These are phyloP conservation scores for Arxiozyma slooffiae DNA, from an alignment of 1,139 yeast species.

Conservation along the genomic window DNA sequence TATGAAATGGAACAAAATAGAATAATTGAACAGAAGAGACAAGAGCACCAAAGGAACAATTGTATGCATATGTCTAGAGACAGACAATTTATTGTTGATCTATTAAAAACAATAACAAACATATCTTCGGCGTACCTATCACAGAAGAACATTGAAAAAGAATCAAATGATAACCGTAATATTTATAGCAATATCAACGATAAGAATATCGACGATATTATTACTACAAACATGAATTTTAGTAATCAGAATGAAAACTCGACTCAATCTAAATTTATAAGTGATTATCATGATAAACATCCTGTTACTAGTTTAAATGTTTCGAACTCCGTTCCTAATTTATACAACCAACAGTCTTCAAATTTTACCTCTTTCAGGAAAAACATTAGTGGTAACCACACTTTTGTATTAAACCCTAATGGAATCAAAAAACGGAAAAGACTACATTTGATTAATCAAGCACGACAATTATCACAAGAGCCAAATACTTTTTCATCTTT, in stretches of 20 bases:
- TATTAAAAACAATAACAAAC: constrained; percentile 25
- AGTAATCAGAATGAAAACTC: not conserved
- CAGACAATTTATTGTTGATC: constrained; percentile 19
- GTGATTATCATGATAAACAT: not conserved
- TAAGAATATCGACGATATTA: not conserved
- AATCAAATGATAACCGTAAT: constrained; percentile 7
- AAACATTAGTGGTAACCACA: not conserved
- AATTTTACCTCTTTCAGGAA: constrained; percentile 1
- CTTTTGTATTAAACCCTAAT: constrained; percentile 23
- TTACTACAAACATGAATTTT: not conserved
- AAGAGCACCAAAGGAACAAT: not conserved
- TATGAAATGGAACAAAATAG: not conserved
- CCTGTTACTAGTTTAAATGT: not conserved
- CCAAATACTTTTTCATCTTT: not conserved
- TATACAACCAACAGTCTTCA: not conserved
- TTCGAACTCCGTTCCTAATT: not conserved
- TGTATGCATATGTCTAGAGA: not conserved
- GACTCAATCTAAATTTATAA: not conserved
- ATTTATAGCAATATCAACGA: not conserved
- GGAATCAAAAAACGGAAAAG: constrained; percentile 26
- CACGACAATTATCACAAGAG: not conserved
- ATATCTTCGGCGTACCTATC: constrained; percentile 20
- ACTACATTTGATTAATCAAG: not conserved
- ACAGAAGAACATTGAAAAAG: not conserved
- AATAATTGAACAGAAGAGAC: constrained; percentile 1